Evolutionary conservation across 2,329 filamentous ascomycete species (phyloP).

Genomic region (Xylaria polymorpha): DNA sequence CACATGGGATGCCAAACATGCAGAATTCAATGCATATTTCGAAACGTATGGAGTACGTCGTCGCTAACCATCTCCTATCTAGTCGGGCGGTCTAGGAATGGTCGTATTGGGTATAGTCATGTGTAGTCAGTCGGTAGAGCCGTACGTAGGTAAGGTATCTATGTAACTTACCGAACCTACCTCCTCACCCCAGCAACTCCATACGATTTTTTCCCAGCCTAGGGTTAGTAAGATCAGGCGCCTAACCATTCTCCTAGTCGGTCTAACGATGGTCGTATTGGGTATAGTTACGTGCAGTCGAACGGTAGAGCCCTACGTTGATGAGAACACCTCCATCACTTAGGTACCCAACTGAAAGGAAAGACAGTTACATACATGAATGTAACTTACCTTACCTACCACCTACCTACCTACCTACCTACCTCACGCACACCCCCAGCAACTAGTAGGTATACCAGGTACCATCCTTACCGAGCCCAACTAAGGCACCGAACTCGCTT

Average conservation of each 20-base stretch:
- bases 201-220: not conserved
- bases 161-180: not conserved
- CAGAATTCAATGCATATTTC: conserved; percentile 7
- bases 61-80: conserved; percentile 7
- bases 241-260: not conserved
- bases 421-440: not conserved
- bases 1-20: conserved; percentile 6
- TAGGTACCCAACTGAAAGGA: conserved; percentile 21
- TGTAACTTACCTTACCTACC: conserved; percentile 10
- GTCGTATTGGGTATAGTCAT: conserved; percentile 8
- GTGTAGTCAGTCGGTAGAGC: not conserved
- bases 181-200: not conserved
- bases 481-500: not conserved
- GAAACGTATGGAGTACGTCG: not conserved
- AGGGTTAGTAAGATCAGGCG: not conserved
- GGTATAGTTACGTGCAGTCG: not conserved
- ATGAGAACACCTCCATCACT: not conserved
- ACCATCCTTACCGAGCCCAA: conserved; percentile 1
- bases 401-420: not conserved
- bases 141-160: not conserved
- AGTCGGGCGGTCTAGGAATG: not conserved
- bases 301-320: not conserved
- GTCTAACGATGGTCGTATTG: not conserved
- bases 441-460: not conserved
- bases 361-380: not conserved